Evolutionary conservation across 352 stramenopile species (phyloP).

Genomic region (Aphanomyces invadans): DNA sequence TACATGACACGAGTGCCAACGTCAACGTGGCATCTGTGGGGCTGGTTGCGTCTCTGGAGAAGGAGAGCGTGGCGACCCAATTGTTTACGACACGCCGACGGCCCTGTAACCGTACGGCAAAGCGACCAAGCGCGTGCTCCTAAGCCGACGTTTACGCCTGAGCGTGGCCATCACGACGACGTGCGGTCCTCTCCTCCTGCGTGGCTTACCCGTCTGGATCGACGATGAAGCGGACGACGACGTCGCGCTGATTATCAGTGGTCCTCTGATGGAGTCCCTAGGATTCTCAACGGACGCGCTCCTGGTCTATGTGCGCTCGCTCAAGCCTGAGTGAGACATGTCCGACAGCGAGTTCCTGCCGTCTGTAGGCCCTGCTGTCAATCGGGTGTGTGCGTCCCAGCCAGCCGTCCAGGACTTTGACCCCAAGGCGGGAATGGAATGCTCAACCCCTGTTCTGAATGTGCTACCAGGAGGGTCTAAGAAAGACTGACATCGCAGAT

Average conservation of each 20-base stretch:
- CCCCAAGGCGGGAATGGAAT: background rate
- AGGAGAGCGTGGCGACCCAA: background rate
- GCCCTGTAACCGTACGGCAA: conserved; percentile 12
- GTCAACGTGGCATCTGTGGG: conserved; percentile 5
- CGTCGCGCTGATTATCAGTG: background rate
- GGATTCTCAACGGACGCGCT: too few relatives aligned
- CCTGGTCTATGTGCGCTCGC: too few relatives aligned
- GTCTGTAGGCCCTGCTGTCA: too few relatives aligned
- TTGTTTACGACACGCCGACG: background rate
- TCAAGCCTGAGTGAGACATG: too few relatives aligned
- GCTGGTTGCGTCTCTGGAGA: background rate
- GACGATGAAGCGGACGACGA: background rate
- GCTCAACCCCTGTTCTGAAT: background rate
- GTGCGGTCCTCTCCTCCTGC: conserved; percentile 6
- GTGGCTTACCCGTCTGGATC: background rate
- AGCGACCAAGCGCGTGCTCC: background rate
- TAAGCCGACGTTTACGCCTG: background rate
- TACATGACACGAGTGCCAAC: conserved; percentile 7
- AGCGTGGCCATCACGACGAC: conserved; percentile 8
- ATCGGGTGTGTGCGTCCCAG: too few relatives aligned
- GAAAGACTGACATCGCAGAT: background rate
- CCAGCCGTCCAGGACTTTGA: too few relatives aligned
- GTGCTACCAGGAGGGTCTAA: background rate
- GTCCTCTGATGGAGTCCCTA: conserved; percentile 4
- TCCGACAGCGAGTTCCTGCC: too few relatives aligned